Base-by-base conservation (phyloP, 768 basidiomycete species). In the Suillus decipiens region DNA sequence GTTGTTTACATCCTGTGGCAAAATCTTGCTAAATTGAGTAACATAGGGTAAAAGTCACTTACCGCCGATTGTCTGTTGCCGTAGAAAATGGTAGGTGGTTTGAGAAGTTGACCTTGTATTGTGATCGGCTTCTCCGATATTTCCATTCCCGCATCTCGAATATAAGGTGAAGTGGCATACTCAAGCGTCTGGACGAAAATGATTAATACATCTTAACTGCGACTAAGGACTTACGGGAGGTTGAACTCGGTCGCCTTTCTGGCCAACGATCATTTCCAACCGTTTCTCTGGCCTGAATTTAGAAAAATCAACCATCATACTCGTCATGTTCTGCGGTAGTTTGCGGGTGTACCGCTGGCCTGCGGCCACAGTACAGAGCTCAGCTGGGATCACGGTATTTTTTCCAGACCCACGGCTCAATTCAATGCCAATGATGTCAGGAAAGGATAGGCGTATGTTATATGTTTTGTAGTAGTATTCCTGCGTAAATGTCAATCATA, bases 291-390 rank as follows among this genome's bases (percentile, higher is more conserved):
- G 87, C 37, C 71, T 80, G 64, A 81, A 73, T 0, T 81, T 82
- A 0, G 86, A 77, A 59, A 86, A 86, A 5, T 75, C 75, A 0
- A 87, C 80, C 66, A 84, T 82, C 1, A 72, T 72, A 8, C 71
- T 72, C 57, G 66, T 78, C 41, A 72, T 62, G 64, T 79, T 72
- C 1, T 77, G 77, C 0, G 80, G 80, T 2, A 87, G 63, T 64
- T 76, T 81, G 59, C 78, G 76, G 61, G 71, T 82, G 68, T 78
- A 86, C 2, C 85, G 68, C 62, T 89, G 87, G 4, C 83, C 80
- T 0, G 78, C 75, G 6, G 78, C 66, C 15, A 89, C 64, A 0
- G 67, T 36, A 61, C 83, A 86, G 0, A 84, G 63, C 62, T 89
- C 86, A 0, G 81, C 76, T 0, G 87, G 87, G 8, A 80, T 67